phyloP scores from a whole-genome alignment of 768 basidiomycete genomes.

The Coprinopsis cinerea region DNA sequence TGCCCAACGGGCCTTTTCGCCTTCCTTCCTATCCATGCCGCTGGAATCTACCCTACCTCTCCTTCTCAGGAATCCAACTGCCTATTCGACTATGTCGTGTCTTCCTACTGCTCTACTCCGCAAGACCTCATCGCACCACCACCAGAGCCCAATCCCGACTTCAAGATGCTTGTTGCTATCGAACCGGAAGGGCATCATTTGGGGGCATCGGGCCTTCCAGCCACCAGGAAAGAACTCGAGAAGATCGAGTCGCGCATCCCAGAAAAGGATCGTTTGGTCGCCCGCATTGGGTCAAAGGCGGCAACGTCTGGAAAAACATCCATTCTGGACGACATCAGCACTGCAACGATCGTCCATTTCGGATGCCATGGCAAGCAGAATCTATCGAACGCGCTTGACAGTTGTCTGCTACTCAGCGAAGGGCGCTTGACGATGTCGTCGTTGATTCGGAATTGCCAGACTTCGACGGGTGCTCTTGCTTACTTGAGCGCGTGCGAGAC shows the following conservation, averaged over 20 bases:
- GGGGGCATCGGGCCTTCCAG: background rate
- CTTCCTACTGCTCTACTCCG: slow-evolving; percentile 1
- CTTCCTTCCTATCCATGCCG: slow-evolving; percentile 1
- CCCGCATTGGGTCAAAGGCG: background rate
- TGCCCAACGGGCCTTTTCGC: background rate
- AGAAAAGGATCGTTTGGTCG: background rate
- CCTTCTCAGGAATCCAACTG: background rate
- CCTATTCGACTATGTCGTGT: background rate
- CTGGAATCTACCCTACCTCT: background rate
- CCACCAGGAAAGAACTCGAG: too few species aligned
- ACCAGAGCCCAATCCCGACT: background rate
- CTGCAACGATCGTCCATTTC: slow-evolving; percentile 22
- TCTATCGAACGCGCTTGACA: slow-evolving; percentile 17
- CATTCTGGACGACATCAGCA: background rate
- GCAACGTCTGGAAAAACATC: background rate
- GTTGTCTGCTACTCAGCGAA: slow-evolving; percentile 17
- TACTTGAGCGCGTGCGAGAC: slow-evolving; percentile 42
- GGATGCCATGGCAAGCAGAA: slow-evolving; percentile 31
- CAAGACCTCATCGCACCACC: background rate
- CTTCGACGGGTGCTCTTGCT: slow-evolving; percentile 24
- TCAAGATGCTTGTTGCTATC: background rate
- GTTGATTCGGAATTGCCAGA: slow-evolving; percentile 15
- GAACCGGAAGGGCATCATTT: background rate
- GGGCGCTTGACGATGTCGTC: slow-evolving; percentile 16
- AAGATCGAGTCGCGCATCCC: background rate